Conservation (phyloP, 306 rosid species). For the Begonia fuchsioides region DNA sequence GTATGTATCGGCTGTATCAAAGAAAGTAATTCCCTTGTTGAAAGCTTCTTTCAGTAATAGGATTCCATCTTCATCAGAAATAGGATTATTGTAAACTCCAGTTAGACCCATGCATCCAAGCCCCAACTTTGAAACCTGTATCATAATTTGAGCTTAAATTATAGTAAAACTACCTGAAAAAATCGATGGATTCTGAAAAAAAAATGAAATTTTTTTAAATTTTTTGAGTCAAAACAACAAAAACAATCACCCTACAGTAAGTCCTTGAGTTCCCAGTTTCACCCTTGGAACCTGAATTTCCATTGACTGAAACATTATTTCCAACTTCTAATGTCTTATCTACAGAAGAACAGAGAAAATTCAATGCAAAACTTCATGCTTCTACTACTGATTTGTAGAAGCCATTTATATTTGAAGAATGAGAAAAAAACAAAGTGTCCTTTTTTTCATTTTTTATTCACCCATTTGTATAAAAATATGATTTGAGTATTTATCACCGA, state of each 20-base stretch:
- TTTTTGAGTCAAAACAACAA: no score
- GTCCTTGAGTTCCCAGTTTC: slow-evolving; percentile 24
- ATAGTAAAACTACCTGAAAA: no score
- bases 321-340: neutral
- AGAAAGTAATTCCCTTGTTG: slow-evolving; percentile 50
- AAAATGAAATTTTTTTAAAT: no score
- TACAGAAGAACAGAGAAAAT: neutral
- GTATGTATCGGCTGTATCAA: no score
- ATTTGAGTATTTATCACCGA: neutral
- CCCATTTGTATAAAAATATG: no score
- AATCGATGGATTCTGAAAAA: no score
- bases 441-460: neutral
- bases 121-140: slow-evolving; percentile 63
- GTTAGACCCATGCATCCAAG: slow-evolving; percentile 52
- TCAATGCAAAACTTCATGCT: neutral
- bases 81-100: slow-evolving; percentile 36
- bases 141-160: no score
- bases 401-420: no score
- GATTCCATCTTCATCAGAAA: slow-evolving; percentile 41
- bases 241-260: slow-evolving; percentile 27
- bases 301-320: slow-evolving; percentile 17
- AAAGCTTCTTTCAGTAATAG: slow-evolving; percentile 48
- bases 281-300: slow-evolving; percentile 21
- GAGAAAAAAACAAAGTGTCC: neutral
- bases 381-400: neutral